These are phyloP conservation scores for Calendula officinalis DNA, from an alignment of 129 eudicot genomes.

Conservation along the genomic window DNA sequence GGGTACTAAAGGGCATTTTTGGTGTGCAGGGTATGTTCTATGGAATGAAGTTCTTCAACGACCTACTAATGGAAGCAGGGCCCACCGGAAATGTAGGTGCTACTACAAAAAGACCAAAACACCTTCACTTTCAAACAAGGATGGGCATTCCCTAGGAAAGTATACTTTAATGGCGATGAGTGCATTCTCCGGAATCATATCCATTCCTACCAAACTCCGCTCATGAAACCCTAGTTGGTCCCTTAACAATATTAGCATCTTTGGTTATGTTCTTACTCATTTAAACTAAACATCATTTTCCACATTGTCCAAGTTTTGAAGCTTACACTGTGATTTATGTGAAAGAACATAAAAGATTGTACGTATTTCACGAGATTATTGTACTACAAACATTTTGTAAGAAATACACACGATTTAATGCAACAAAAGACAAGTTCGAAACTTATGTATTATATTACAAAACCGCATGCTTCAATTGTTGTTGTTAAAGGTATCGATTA, in stretches of 20 bases:
- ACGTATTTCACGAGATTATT: conserved; percentile 8
- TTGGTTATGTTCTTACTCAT: conserved; percentile 31
- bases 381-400: conserved; percentile 20
- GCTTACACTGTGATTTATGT: conserved; percentile 8
- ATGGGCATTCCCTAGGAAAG: conserved; percentile 88
- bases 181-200: conserved; percentile 77
- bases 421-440: not conserved
- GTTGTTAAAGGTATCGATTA: conserved; percentile 5
- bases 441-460: conserved; percentile 20
- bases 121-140: conserved; percentile 76
- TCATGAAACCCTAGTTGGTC: conserved; percentile 26
- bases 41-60: conserved; percentile 84
- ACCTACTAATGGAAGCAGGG: conserved; percentile 86
- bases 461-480: conserved; percentile 22
- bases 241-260: conserved; percentile 25
- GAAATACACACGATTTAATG: conserved; percentile 18
- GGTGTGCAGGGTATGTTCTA: conserved; percentile 80
- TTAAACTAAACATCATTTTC: conserved; percentile 26
- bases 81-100: conserved; percentile 62
- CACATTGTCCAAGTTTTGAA: conserved; percentile 39
- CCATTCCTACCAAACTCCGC: conserved; percentile 74
- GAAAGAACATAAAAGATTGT: conserved; percentile 19
- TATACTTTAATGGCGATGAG: conserved; percentile 90
- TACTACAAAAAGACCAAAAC: conserved; percentile 75
- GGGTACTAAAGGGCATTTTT: not conserved